Percentiles rank a stretch among this genome's conserved stretches.
phyloP scores from a whole-genome alignment of 2,329 filamentous ascomycete species.

The Aspergillus fijiensis region DNA sequence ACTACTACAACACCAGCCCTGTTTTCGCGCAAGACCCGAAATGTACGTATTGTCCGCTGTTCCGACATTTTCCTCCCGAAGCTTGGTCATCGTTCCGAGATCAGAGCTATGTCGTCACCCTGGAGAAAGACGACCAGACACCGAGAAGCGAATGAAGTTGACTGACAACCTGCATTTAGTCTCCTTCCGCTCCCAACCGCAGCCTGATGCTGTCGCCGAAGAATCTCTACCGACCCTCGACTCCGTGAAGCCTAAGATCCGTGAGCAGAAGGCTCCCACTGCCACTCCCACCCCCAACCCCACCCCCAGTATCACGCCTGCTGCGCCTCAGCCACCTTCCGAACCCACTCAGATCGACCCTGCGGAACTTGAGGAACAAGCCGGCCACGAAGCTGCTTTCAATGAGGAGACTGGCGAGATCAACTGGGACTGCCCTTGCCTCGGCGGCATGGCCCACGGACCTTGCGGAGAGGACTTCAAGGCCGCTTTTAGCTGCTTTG shows the following conservation, averaged over 20 bases:
- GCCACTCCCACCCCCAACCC: constrained; percentile 3
- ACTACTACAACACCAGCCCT: constrained; percentile 90
- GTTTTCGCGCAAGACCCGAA: constrained; percentile 80
- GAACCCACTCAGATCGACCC: constrained; percentile 30
- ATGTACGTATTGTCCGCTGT: constrained; percentile 55
- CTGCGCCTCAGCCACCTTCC: constrained; percentile 17
- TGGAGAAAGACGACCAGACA: neutral
- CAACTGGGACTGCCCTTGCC: constrained; percentile 98
- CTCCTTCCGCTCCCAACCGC: constrained; percentile 30
- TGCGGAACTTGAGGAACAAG: constrained; percentile 72
- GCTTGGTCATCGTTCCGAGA: neutral
- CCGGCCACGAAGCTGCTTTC: constrained; percentile 84
- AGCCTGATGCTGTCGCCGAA: constrained; percentile 36
- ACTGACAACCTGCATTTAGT: constrained; percentile 26
- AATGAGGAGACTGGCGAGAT: constrained; percentile 99
- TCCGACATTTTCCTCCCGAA: constrained; percentile 5
- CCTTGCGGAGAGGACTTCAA: constrained; percentile 96
- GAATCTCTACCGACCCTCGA: constrained; percentile 65
- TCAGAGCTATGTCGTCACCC: neutral
- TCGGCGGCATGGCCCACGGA: constrained; percentile 94
- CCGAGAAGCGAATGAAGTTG: neutral
- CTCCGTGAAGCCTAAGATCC: constrained; percentile 60
- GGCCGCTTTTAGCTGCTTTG: constrained; percentile 95
- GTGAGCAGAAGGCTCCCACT: constrained; percentile 24
- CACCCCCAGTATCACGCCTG: constrained; percentile 12